phyloP scores from a whole-genome alignment of 805 yeast species.

The Schizosaccharomyces japonicus region DNA sequence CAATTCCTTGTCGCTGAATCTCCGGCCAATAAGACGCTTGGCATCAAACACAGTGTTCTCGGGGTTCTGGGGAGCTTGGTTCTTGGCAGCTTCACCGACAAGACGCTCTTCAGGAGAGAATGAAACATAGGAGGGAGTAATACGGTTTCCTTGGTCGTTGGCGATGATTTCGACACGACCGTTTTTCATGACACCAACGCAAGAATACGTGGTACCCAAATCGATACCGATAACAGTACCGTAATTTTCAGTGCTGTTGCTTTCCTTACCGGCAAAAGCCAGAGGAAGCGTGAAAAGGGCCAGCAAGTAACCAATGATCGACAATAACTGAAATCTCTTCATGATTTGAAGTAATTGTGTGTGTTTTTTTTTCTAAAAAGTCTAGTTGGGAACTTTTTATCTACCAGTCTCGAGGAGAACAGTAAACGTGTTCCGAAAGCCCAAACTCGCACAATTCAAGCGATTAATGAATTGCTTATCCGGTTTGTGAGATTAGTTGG shows the following conservation, averaged over 20 bases:
- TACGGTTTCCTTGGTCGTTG: conserved; percentile 95
- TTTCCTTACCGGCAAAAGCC: neutral
- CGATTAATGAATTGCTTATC: no score
- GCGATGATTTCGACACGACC: conserved; percentile 89
- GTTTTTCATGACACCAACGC: conserved; percentile 72
- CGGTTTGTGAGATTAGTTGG: no score
- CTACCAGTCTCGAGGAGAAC: no score
- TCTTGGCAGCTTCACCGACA: conserved; percentile 94
- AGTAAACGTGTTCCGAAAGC: no score
- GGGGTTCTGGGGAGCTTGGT: conserved; percentile 95
- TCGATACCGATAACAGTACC: conserved; percentile 62
- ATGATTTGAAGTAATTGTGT: no score
- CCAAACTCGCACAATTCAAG: no score
- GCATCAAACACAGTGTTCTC: conserved; percentile 73
- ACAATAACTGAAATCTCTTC: conserved; percentile 4
- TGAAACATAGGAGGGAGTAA: conserved; percentile 90
- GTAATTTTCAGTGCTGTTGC: neutral
- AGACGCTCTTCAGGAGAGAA: conserved; percentile 86
- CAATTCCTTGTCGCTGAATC: conserved; percentile 57
- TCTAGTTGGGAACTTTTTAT: no score
- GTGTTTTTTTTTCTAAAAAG: no score
- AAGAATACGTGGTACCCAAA: conserved; percentile 92
- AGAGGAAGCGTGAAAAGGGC: conserved; percentile 4
- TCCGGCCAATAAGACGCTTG: conserved; percentile 74
- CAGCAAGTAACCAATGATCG: conserved; percentile 1